Percentiles rank a stretch among this genome's conserved stretches.
Evolutionary conservation across 73 alveolate genomes (phyloP).

Genomic region (Paraurostyla sp.): DNA sequence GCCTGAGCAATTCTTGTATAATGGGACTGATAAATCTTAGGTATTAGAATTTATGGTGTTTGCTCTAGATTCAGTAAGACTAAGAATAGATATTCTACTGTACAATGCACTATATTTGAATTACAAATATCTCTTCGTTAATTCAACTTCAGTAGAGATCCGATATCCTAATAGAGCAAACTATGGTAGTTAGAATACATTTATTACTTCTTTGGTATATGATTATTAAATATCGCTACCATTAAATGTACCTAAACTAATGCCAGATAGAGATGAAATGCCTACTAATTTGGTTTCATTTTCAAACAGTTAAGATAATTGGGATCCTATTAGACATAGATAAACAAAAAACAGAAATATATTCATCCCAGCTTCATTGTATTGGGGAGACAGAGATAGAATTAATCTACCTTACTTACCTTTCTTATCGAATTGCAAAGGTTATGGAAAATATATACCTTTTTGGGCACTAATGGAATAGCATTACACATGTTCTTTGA

Average conservation of each 20-base stretch:
- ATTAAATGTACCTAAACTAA: conserved; percentile 80
- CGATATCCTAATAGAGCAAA: conserved; percentile 85
- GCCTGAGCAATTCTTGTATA: conserved; percentile 85
- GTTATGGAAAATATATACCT: conserved; percentile 89
- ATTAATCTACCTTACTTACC: conserved; percentile 88
- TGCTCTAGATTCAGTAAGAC: conserved; percentile 72
- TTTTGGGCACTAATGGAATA: conserved; percentile 89
- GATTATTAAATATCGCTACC: conserved; percentile 81
- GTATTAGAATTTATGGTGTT: conserved; percentile 80
- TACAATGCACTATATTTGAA: conserved; percentile 83
- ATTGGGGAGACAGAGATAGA: conserved; percentile 74
- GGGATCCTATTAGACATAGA: conserved; percentile 22
- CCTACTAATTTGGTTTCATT: conserved; percentile 67
- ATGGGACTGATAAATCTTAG: conserved; percentile 61
- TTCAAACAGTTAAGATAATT: conserved; percentile 19
- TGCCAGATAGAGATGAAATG: conserved; percentile 15
- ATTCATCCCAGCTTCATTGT: conserved; percentile 68
- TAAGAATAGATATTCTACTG: conserved; percentile 82
- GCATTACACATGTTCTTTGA: conserved; percentile 73
- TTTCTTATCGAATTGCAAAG: conserved; percentile 92
- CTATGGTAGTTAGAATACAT: conserved; percentile 63
- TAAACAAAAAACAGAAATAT: conserved; percentile 60
- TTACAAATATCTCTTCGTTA: conserved; percentile 74
- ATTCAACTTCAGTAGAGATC: conserved; percentile 84
- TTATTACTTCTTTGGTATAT: conserved; percentile 62